These are phyloP conservation scores for Physocladia obscura DNA, from an alignment of 192 early-diverging fungal species.

Conservation along the genomic window DNA sequence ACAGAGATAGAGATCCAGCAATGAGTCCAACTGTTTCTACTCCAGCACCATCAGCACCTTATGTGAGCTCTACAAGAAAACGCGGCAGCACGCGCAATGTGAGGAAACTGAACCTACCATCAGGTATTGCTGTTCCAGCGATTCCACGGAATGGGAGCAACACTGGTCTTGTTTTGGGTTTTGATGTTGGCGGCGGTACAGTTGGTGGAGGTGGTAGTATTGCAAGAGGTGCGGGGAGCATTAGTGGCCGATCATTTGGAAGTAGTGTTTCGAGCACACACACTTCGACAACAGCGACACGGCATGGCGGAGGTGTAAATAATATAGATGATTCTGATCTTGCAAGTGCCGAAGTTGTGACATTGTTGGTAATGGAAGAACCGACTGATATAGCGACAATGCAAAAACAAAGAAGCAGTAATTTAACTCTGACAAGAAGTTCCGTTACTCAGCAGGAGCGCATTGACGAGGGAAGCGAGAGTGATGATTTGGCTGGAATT, in stretches of 20 bases:
- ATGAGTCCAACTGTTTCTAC: not conserved
- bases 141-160: slow-evolving; percentile 11
- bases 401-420: too few species aligned
- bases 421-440: too few species aligned
- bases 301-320: not conserved
- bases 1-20: not conserved
- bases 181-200: not conserved
- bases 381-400: too few species aligned
- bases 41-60: not conserved
- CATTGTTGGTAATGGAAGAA: too few species aligned
- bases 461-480: slow-evolving; percentile 3
- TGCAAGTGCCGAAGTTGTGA: not conserved
- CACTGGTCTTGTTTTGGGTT: not conserved
- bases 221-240: not conserved
- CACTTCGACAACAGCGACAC: not conserved
- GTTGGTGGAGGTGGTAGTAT: not conserved
- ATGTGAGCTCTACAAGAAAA: not conserved
- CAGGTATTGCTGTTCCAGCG: slow-evolving; percentile 2
- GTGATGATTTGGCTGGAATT: slow-evolving; percentile 5
- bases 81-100: slow-evolving; percentile 1
- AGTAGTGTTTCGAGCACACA: not conserved
- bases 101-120: slow-evolving; percentile 13
- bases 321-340: not conserved
- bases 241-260: not conserved
- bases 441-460: not conserved